Conservation (phyloP, 495 filamentous ascomycete genomes). For the Aspergillus sclerotioniger region DNA sequence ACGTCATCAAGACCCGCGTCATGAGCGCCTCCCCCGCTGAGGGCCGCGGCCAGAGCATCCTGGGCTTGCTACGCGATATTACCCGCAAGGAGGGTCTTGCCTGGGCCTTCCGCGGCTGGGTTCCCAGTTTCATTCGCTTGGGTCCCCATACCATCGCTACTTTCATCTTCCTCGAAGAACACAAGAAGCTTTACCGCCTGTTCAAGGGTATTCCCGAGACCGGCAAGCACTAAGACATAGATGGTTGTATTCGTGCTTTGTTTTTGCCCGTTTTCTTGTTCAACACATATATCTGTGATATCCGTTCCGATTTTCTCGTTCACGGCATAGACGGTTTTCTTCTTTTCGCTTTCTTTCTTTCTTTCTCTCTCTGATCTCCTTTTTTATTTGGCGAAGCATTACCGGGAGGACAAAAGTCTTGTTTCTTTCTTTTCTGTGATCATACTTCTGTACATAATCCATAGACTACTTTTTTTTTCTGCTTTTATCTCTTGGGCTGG, state of each 20-base stretch:
- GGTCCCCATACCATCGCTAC: constrained; percentile 93
- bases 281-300: constrained; percentile 25
- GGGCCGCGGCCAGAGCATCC: constrained; percentile 55
- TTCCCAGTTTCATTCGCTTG: constrained; percentile 90
- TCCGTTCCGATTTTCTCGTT: not conserved
- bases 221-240: constrained; percentile 11
- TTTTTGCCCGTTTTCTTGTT: constrained; percentile 17
- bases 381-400: constrained; percentile 22
- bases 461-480: constrained; percentile 8
- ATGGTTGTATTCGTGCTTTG: constrained; percentile 23
- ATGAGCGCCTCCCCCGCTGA: constrained; percentile 68
- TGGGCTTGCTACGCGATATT: constrained; percentile 62
- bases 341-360: constrained; percentile 1
- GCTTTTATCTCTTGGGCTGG: constrained; percentile 4
- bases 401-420: constrained; percentile 20
- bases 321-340: not conserved
- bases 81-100: constrained; percentile 71
- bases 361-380: constrained; percentile 10
- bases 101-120: constrained; percentile 98
- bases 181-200: constrained; percentile 53
- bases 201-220: constrained; percentile 39
- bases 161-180: constrained; percentile 90
- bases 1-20: constrained; percentile 95
- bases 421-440: constrained; percentile 16
- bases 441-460: constrained; percentile 16